These are phyloP conservation scores for Laetiporus sulphureus DNA, from an alignment of 1,284 basidiomycete genomes.

Conservation along the genomic window DNA sequence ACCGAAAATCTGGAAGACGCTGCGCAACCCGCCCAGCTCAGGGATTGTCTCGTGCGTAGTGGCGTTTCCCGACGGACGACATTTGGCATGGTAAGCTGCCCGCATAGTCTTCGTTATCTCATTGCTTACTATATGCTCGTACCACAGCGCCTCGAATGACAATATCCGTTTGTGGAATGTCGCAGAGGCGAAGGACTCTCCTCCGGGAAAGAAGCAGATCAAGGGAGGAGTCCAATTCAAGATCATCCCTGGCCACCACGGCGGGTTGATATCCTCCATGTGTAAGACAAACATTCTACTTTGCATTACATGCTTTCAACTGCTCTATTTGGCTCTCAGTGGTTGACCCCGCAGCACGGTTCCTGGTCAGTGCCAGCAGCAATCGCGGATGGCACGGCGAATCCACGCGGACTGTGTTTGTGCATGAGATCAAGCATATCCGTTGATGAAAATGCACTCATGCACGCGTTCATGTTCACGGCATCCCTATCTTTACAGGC, in stretches of 20 bases:
- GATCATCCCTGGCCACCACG: conserved; percentile 95
- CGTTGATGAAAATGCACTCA: no score
- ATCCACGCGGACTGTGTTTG: conserved; percentile 81
- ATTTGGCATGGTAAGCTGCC: conserved; percentile 76
- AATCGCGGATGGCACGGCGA: conserved; percentile 95
- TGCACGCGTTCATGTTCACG: no score
- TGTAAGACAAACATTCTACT: conserved; percentile 35
- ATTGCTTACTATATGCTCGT: conserved; percentile 1
- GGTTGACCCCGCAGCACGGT: conserved; percentile 79
- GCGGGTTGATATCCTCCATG: conserved; percentile 88
- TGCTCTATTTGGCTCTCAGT: conserved; percentile 40
- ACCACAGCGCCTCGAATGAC: conserved; percentile 78
- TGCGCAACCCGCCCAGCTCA: conserved; percentile 84
- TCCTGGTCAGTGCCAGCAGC: conserved; percentile 88
- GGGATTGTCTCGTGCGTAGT: conserved; percentile 90
- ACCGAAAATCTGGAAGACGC: conserved; percentile 71
- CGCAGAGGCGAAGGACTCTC: conserved; percentile 64
- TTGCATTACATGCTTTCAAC: conserved; percentile 5
- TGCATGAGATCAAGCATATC: conserved; percentile 78
- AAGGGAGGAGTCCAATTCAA: conserved; percentile 81
- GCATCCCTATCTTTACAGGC: no score
- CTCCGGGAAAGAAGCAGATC: conserved; percentile 49
- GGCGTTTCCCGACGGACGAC: conserved; percentile 84
- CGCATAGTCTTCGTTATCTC: neutral
- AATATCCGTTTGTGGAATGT: conserved; percentile 95